These are phyloP conservation scores for Alternaria conjuncta DNA, from an alignment of 2,329 filamentous ascomycete species.

Conservation along the genomic window DNA sequence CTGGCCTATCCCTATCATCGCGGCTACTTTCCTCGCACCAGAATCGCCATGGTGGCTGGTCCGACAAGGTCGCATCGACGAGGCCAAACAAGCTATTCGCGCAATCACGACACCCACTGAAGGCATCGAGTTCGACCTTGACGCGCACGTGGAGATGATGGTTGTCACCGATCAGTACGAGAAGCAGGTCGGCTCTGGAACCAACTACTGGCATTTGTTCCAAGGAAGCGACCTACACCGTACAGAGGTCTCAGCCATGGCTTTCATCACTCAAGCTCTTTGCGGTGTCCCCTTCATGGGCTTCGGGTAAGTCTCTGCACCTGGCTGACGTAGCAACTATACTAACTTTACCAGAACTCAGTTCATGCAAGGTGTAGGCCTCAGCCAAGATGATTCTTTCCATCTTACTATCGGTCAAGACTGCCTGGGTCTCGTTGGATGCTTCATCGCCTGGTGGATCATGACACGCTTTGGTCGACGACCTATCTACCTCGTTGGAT, in stretches of 20 bases:
- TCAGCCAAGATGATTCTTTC: conserved; percentile 31
- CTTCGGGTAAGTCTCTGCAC: conserved; percentile 13
- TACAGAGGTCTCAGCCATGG: conserved; percentile 70
- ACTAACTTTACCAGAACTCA: conserved; percentile 10
- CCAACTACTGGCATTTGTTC: conserved; percentile 82
- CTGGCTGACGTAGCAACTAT: not conserved
- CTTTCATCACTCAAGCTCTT: conserved; percentile 52
- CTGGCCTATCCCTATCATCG: conserved; percentile 71
- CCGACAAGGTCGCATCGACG: conserved; percentile 65
- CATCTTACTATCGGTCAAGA: conserved; percentile 33
- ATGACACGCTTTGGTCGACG: conserved; percentile 80
- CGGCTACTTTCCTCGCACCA: conserved; percentile 70
- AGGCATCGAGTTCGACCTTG: conserved; percentile 46
- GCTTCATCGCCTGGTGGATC: conserved; percentile 78
- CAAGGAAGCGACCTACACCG: conserved; percentile 75
- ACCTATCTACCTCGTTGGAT: conserved; percentile 73
- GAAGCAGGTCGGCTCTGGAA: conserved; percentile 68
- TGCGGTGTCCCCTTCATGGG: conserved; percentile 35
- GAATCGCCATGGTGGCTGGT: conserved; percentile 57
- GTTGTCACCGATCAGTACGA: conserved; percentile 81
- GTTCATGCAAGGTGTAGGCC: conserved; percentile 29
- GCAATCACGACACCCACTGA: conserved; percentile 63
- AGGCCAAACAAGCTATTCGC: conserved; percentile 68
- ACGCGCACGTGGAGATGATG: conserved; percentile 80
- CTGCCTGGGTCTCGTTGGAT: conserved; percentile 51